Evolutionary conservation across 208 protist species (phyloP).

Genomic region (Endotrypanum monterogeii): DNA sequence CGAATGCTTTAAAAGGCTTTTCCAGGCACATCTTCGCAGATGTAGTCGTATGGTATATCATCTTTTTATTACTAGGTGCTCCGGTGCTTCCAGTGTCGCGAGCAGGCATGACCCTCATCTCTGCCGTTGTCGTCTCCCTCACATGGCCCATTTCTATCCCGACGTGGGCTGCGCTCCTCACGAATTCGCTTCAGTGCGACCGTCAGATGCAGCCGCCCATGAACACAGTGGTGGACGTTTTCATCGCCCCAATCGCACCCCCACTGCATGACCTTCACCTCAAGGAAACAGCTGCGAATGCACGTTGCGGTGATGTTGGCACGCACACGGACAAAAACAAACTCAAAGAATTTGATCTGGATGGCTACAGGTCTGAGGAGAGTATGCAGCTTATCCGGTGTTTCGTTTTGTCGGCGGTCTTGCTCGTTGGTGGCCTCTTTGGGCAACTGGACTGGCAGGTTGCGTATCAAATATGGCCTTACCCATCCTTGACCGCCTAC

Average conservation of each 20-base stretch:
- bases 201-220: constrained; percentile 1
- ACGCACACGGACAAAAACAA: neutral
- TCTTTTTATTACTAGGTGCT: constrained; percentile 32
- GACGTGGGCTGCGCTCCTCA: constrained; percentile 7
- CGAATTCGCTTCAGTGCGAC: constrained; percentile 7
- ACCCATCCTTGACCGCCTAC: constrained; percentile 42
- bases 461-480: constrained; percentile 59
- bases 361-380: neutral
- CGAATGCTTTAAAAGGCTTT: neutral
- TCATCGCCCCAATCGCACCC: neutral
- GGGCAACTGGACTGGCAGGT: constrained; percentile 58
- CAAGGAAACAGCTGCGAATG: neutral
- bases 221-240: constrained; percentile 15
- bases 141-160: constrained; percentile 26
- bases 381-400: constrained; percentile 14
- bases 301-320: neutral
- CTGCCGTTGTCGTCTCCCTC: constrained; percentile 11
- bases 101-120: constrained; percentile 8
- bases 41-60: constrained; percentile 10
- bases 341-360: neutral
- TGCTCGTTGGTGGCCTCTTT: constrained; percentile 46
- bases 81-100: constrained; percentile 13
- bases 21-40: constrained; percentile 3
- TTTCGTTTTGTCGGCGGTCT: constrained; percentile 31
- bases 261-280: neutral